A percentile compares a stretch with the other conserved stretches of the same genome.
Evolutionary conservation across 1,139 yeast species (phyloP).

Genomic region (Torulaspora globosa): DNA sequence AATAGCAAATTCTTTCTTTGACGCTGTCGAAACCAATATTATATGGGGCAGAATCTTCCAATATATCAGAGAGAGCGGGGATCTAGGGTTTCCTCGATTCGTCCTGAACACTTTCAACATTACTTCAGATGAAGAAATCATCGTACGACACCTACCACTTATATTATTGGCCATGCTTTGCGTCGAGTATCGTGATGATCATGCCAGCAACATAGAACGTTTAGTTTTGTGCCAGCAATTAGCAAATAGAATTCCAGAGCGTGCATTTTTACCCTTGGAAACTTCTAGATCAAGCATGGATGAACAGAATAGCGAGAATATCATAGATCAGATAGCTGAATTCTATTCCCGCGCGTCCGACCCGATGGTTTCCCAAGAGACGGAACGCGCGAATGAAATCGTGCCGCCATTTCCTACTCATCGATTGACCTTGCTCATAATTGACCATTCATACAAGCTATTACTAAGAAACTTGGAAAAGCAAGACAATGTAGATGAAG

Average conservation of each 20-base stretch:
- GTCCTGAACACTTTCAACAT: slow-evolving; percentile 64
- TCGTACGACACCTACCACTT: slow-evolving; percentile 70
- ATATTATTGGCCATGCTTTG: slow-evolving; percentile 50
- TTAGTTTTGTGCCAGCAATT: slow-evolving; percentile 38
- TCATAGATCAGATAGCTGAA: slow-evolving; percentile 32
- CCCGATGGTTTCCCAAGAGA: slow-evolving; percentile 14
- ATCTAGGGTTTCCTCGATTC: slow-evolving; percentile 50
- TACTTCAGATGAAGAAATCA: slow-evolving; percentile 74
- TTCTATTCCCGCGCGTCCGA: slow-evolving; percentile 36
- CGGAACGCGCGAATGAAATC: slow-evolving; percentile 19
- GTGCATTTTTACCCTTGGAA: slow-evolving; percentile 51
- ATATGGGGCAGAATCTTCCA: slow-evolving; percentile 67
- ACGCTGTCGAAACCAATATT: slow-evolving; percentile 72
- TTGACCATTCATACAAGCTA: slow-evolving; percentile 39
- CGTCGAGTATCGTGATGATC: slow-evolving; percentile 12
- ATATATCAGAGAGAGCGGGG: slow-evolving; percentile 35
- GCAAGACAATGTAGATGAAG: slow-evolving; percentile 28
- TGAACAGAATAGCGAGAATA: slow-evolving; percentile 20
- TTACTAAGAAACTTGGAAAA: slow-evolving; percentile 35
- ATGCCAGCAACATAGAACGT: slow-evolving; percentile 8
- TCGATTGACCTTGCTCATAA: slow-evolving; percentile 44
- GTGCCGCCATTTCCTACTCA: slow-evolving; percentile 45
- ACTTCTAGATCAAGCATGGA: slow-evolving; percentile 36
- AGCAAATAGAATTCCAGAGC: slow-evolving; percentile 52
- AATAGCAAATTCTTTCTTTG: slow-evolving; percentile 68